phyloP scores from a whole-genome alignment of 305 asterid species.

The Solanum hybrid region DNA sequence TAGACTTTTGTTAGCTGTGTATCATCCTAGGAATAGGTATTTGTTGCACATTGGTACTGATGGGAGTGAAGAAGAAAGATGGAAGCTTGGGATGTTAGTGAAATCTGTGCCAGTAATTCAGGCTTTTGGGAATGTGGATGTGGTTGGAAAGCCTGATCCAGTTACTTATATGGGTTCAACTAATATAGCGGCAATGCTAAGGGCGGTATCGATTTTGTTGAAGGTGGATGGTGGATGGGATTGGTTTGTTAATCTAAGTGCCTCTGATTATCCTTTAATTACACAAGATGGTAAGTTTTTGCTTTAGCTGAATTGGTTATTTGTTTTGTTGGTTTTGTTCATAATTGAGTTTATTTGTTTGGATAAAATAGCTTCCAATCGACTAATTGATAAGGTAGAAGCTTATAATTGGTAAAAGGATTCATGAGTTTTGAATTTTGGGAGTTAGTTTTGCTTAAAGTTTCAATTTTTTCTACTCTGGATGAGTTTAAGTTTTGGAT shows the following conservation, averaged over 20 bases:
- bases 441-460: not conserved
- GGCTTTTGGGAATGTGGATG: conserved; percentile 93
- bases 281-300: conserved; percentile 87
- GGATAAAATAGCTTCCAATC: not conserved
- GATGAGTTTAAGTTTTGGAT: not conserved
- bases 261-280: conserved; percentile 80
- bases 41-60: conserved; percentile 75
- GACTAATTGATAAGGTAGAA: not conserved
- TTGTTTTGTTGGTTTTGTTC: conserved; percentile 4
- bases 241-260: conserved; percentile 91
- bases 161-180: conserved; percentile 88
- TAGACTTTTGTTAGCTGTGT: conserved; percentile 78
- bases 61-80: conserved; percentile 68
- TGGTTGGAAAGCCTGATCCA: conserved; percentile 93
- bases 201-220: conserved; percentile 78
- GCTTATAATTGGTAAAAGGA: not conserved
- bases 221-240: conserved; percentile 81
- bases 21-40: conserved; percentile 96
- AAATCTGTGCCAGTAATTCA: conserved; percentile 67
- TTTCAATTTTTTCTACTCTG: not conserved
- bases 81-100: conserved; percentile 50
- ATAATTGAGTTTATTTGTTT: not conserved
- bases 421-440: not conserved
- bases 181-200: conserved; percentile 61
- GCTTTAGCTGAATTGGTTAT: conserved; percentile 1